Conservation (phyloP, 805 yeast genomes). For the Limtongia smithiae region DNA sequence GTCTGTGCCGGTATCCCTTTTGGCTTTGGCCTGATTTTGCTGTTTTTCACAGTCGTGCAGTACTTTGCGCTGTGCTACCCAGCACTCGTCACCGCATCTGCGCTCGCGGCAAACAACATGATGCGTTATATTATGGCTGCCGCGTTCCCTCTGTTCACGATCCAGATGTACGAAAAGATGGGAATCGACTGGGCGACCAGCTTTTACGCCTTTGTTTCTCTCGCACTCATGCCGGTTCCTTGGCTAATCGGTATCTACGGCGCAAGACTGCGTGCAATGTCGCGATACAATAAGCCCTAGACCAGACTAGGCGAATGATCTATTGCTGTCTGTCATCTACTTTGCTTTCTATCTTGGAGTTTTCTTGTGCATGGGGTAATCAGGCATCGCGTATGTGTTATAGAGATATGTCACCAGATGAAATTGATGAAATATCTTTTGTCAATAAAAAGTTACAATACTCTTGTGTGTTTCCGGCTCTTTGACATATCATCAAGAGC, state of each 20-base stretch:
- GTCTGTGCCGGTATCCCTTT: slow-evolving; percentile 64
- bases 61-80: slow-evolving; percentile 72
- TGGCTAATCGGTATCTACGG: slow-evolving; percentile 60
- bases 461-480: slow-evolving; percentile 15
- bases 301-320: not conserved
- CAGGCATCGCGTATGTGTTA: too few relatives aligned
- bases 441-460: too few relatives aligned
- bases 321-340: not conserved
- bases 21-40: slow-evolving; percentile 69
- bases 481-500: slow-evolving; percentile 62
- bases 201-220: slow-evolving; percentile 57
- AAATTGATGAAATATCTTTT: too few relatives aligned
- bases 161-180: slow-evolving; percentile 73
- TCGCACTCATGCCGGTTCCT: slow-evolving; percentile 61
- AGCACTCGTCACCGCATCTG: slow-evolving; percentile 76
- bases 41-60: slow-evolving; percentile 65
- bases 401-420: too few relatives aligned
- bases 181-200: slow-evolving; percentile 79
- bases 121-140: slow-evolving; percentile 71
- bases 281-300: slow-evolving; percentile 6
- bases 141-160: slow-evolving; percentile 79
- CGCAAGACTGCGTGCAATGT: slow-evolving; percentile 45
- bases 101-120: slow-evolving; percentile 82
- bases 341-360: not conserved
- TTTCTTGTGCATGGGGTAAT: not conserved